Conservation (phyloP, 805 yeast genomes). For the Schwanniomyces sp. region DNA sequence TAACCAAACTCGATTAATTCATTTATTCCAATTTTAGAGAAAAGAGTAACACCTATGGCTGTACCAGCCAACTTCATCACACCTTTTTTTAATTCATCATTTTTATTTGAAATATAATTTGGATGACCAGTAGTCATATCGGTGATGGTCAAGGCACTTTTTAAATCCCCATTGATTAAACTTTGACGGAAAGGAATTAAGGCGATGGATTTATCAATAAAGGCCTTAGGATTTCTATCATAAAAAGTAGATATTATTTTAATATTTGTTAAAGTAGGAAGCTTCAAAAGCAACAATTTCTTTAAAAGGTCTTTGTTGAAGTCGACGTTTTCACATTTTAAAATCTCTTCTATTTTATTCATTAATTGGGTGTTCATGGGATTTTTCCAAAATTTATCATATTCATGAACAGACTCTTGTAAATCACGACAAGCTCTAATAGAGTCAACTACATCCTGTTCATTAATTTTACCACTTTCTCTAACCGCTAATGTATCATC, state of each 20-base stretch:
- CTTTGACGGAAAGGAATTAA: constrained; percentile 64
- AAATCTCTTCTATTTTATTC: constrained; percentile 18
- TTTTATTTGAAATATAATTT: constrained; percentile 42
- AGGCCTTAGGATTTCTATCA: constrained; percentile 19
- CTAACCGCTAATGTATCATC: background rate
- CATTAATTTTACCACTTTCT: constrained; percentile 1
- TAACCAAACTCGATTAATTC: constrained; percentile 37
- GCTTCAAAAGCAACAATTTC: constrained; percentile 28
- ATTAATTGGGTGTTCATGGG: constrained; percentile 19
- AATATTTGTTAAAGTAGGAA: constrained; percentile 31
- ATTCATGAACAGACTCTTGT: constrained; percentile 14
- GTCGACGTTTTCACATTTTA: constrained; percentile 14
- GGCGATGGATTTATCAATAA: constrained; percentile 40
- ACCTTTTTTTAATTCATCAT: constrained; percentile 29
- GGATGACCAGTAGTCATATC: constrained; percentile 61
- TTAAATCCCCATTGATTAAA: constrained; percentile 58
- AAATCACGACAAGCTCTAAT: constrained; percentile 21
- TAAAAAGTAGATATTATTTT: constrained; percentile 25
- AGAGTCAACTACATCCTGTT: constrained; percentile 14
- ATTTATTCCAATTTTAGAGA: constrained; percentile 44
- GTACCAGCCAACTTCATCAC: constrained; percentile 29
- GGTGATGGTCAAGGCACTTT: constrained; percentile 55
- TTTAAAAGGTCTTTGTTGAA: constrained; percentile 25
- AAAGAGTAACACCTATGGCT: constrained; percentile 32
- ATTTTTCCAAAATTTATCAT: constrained; percentile 23